Base-by-base conservation (phyloP, 2,329 filamentous ascomycete species). In the Stachybotrys chlorohalonatus region DNA sequence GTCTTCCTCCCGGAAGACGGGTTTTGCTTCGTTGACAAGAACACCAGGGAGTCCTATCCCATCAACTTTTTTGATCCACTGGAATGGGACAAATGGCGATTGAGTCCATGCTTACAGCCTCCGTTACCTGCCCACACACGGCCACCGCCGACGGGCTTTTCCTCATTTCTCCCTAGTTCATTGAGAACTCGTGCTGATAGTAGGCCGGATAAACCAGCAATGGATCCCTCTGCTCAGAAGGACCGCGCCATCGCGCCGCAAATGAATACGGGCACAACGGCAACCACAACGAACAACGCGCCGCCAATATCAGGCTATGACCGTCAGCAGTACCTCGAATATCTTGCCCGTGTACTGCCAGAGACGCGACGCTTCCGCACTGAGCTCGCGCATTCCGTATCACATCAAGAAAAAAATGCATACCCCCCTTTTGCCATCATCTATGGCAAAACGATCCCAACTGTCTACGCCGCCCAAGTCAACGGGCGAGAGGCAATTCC, bases 361-460 rank as follows among this genome's bases (percentile, higher is more conserved):
- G 83, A 86, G 31, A 85, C 84, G 7, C 85, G 85, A 58, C 74
- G 73, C 8, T 97, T 96, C 78, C 92, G 94, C 58, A 70, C 81
- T 57, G 87, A 93, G 62, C 80, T 93, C 1, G 76, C 79, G 1
- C 85, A 88, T 70, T 74, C 75, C 1, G 74, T 84, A 0, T 60
- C 69, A 1, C 84, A 87, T 62, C 80, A 84, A 15, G 69, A 72
- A 0, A 66, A 76, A n/a, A 95, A 96, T 65, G 66, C 69, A 0
- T 96, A 96, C 64, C 92, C 92, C 2, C 92, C 93, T 0, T 76
- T 89, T 11, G 85, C 89, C 0, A 80, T 95, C 50, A 82, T 97
- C 8, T 96, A 95, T 70, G 88, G 89, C 54, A 96, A 95, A 68
- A 84, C 84, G 30, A 89, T 87, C 1, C 92, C 92, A 0, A 96